Evolutionary conservation across 2,329 filamentous ascomycete species (phyloP).

Genomic region (Aspergillus novofumigatus): DNA sequence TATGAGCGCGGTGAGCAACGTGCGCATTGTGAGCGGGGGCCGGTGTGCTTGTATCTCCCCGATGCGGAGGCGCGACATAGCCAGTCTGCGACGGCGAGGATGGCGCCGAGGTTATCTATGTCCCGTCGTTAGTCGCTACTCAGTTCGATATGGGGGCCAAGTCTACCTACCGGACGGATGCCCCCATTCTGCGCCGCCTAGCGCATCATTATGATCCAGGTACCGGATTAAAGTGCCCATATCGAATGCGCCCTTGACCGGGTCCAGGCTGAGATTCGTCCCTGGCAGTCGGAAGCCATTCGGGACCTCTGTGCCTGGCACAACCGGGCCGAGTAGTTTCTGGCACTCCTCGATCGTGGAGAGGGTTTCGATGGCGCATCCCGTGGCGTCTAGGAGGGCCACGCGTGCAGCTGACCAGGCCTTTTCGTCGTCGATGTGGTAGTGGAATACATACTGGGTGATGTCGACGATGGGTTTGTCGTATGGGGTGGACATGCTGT

Average conservation of each 20-base stretch:
- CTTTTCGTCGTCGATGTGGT: conserved; percentile 11
- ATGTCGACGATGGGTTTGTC: conserved; percentile 35
- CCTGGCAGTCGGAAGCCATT: conserved; percentile 38
- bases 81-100: conserved; percentile 34
- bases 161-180: conserved; percentile 33
- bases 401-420: conserved; percentile 16
- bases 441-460: conserved; percentile 19
- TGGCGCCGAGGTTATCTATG: conserved; percentile 38
- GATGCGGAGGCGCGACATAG: conserved; percentile 17
- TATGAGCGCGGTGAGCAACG: conserved; percentile 31
- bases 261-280: conserved; percentile 34
- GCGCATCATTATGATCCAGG: conserved; percentile 42
- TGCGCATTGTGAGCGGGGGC: conserved; percentile 28
- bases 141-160: not conserved
- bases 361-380: conserved; percentile 23
- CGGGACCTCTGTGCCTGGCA: conserved; percentile 16
- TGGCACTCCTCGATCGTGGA: conserved; percentile 16
- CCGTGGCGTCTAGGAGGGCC: conserved; percentile 23
- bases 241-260: conserved; percentile 38
- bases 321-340: conserved; percentile 13
- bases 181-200: conserved; percentile 41
- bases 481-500: conserved; percentile 6
- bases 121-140: not conserved
- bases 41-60: conserved; percentile 3
- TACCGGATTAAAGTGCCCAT: conserved; percentile 38